A percentile compares a stretch with the other conserved stretches of the same genome.
phyloP scores from a whole-genome alignment of 352 stramenopile genomes.

The Pythium diclinum region DNA sequence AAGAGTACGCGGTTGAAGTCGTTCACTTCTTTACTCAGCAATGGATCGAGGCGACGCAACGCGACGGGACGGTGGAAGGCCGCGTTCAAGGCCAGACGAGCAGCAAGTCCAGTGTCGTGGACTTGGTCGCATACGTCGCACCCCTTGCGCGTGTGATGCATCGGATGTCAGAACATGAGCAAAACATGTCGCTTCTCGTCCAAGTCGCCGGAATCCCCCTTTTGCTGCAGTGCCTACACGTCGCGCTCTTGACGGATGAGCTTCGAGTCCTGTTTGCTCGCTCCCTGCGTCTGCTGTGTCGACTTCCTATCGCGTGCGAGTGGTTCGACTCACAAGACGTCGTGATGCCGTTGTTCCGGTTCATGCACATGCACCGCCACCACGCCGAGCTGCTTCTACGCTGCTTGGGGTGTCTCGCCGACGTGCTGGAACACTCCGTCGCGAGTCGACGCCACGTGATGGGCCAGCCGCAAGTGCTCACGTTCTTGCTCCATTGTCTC shows the following conservation, averaged over 20 bases:
- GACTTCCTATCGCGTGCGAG: conserved; percentile 18
- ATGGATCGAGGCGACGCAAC: conserved; percentile 25
- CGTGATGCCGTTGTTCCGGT: conserved; percentile 53
- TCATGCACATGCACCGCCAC: conserved; percentile 43
- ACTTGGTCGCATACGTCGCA: conserved; percentile 18
- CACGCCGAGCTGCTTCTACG: conserved; percentile 33
- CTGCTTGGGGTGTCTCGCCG: conserved; percentile 44
- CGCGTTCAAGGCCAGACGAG: neutral
- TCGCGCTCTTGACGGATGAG: conserved; percentile 23
- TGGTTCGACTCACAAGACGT: conserved; percentile 41
- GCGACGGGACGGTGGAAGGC: conserved; percentile 23
- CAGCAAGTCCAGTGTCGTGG: neutral
- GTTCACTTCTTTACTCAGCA: conserved; percentile 39
- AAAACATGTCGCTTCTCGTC: conserved; percentile 21
- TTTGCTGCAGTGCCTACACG: conserved; percentile 33
- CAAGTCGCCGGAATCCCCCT: conserved; percentile 35
- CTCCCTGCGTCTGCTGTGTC: conserved; percentile 29
- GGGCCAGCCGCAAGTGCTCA: conserved; percentile 26
- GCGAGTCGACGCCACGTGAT: conserved; percentile 42
- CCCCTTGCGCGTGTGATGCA: conserved; percentile 21
- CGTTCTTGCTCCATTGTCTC: conserved; percentile 51
- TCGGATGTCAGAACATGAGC: conserved; percentile 25
- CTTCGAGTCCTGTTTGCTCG: conserved; percentile 28
- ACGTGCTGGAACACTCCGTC: conserved; percentile 49
- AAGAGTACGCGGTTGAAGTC: conserved; percentile 41